A percentile compares a stretch with the other conserved stretches of the same genome.
phyloP scores from a whole-genome alignment of 2,329 filamentous ascomycete species.

The Neophaeococcomyces mojaviensis region DNA sequence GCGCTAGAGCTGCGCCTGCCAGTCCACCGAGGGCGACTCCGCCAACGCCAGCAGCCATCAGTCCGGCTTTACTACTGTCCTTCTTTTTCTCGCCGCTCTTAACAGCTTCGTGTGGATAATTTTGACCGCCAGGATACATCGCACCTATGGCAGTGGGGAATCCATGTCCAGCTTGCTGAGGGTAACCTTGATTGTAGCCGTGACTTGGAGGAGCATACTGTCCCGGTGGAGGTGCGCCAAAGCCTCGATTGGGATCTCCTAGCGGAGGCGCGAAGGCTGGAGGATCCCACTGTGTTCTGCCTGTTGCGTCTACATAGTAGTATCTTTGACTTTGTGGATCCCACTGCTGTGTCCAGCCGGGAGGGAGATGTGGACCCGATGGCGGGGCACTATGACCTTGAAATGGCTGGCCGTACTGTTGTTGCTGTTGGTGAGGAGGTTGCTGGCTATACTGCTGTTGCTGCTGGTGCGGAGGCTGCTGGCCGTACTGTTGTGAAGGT shows the following conservation, averaged over 20 bases:
- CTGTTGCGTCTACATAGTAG: conserved; percentile 42
- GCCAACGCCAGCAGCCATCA: conserved; percentile 17
- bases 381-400: too few species aligned
- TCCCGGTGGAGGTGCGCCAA: conserved; percentile 10
- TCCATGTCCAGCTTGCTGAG: conserved; percentile 6
- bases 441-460: conserved; percentile 1
- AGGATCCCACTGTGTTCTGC: conserved; percentile 42
- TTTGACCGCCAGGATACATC: conserved; percentile 7
- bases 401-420: conserved; percentile 5
- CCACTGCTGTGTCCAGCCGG: conserved; percentile 41
- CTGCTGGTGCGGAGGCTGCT: neutral
- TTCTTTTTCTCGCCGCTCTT: conserved; percentile 9
- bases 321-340: conserved; percentile 41
- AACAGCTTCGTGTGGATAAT: neutral
- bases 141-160: conserved; percentile 8
- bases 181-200: conserved; percentile 11
- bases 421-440: conserved; percentile 2
- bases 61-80: conserved; percentile 8
- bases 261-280: conserved; percentile 23
- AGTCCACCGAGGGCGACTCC: conserved; percentile 17
- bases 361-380: conserved; percentile 28
- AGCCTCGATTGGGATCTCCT: neutral
- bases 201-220: conserved; percentile 2
- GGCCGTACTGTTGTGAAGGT: conserved; percentile 3
- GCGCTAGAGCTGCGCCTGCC: conserved; percentile 13